These are phyloP conservation scores for Pseudogymnoascus sp. DNA, from an alignment of 2,329 filamentous ascomycete genomes.

Conservation along the genomic window DNA sequence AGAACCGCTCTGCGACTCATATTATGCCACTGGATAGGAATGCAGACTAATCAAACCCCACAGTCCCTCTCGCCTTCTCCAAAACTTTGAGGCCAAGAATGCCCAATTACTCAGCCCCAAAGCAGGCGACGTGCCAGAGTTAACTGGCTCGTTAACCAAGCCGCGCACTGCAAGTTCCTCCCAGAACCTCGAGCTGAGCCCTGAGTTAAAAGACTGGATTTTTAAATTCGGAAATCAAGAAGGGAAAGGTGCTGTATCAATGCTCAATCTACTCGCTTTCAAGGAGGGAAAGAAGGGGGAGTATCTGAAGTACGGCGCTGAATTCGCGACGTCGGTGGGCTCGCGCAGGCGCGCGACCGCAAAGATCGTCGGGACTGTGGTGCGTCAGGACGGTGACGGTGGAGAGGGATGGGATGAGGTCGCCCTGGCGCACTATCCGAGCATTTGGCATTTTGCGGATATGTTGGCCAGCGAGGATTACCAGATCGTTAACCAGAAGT, in stretches of 20 bases:
- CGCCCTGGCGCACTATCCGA: conserved; percentile 59
- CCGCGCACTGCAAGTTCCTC: conserved; percentile 29
- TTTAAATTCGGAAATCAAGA: conserved; percentile 27
- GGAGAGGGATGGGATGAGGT: conserved; percentile 53
- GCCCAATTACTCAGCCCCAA: conserved; percentile 33
- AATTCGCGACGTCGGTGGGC: conserved; percentile 44
- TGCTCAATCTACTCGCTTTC: conserved; percentile 59
- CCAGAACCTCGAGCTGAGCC: conserved; percentile 48
- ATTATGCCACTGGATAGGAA: not conserved
- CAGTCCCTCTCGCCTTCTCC: conserved; percentile 34
- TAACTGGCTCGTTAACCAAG: conserved; percentile 31
- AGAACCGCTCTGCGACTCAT: not conserved
- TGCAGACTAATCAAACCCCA: not conserved
- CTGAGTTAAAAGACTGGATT: conserved; percentile 47
- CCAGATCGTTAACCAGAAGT: conserved; percentile 49
- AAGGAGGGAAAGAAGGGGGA: conserved; percentile 41
- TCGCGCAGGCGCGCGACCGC: conserved; percentile 48
- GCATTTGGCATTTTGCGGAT: conserved; percentile 53
- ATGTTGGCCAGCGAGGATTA: conserved; percentile 54
- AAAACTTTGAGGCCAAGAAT: conserved; percentile 33
- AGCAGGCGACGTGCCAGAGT: conserved; percentile 28
- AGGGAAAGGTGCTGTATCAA: conserved; percentile 45
- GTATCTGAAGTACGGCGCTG: conserved; percentile 54
- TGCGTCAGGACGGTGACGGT: conserved; percentile 27
- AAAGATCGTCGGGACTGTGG: conserved; percentile 55